phyloP scores from a whole-genome alignment of 495 filamentous ascomycete species.

The Neurospora sp. region DNA sequence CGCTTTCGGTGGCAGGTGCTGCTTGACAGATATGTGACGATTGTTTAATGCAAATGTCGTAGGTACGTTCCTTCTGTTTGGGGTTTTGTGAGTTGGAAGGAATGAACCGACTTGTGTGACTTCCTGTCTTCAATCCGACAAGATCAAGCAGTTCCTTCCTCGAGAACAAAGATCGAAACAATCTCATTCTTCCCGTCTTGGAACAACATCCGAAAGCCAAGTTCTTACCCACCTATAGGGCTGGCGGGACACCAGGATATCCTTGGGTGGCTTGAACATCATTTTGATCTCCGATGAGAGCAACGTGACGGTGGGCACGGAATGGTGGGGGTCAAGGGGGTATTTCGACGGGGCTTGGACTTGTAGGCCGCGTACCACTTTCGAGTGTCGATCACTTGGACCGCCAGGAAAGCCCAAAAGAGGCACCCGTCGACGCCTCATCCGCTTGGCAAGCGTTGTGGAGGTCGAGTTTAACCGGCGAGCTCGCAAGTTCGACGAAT shows the following conservation, averaged over 20 bases:
- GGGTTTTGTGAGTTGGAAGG: background rate
- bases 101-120: background rate
- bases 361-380: background rate
- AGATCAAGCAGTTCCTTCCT: background rate
- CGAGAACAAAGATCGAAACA: background rate
- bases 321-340: background rate
- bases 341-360: background rate
- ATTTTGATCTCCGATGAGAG: background rate
- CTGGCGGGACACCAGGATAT: background rate
- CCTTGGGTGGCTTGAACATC: background rate
- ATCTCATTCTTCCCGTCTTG: background rate
- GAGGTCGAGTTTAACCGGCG: background rate
- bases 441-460: background rate
- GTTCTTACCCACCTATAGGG: background rate
- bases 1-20: background rate
- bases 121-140: background rate
- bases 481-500: background rate
- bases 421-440: background rate
- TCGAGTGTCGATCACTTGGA: background rate
- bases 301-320: background rate
- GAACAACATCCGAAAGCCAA: background rate
- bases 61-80: background rate
- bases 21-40: background rate
- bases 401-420: background rate
- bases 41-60: background rate